Evolutionary conservation across 495 filamentous ascomycete genomes (phyloP).

Genomic region (Glarea lozoyensis): DNA sequence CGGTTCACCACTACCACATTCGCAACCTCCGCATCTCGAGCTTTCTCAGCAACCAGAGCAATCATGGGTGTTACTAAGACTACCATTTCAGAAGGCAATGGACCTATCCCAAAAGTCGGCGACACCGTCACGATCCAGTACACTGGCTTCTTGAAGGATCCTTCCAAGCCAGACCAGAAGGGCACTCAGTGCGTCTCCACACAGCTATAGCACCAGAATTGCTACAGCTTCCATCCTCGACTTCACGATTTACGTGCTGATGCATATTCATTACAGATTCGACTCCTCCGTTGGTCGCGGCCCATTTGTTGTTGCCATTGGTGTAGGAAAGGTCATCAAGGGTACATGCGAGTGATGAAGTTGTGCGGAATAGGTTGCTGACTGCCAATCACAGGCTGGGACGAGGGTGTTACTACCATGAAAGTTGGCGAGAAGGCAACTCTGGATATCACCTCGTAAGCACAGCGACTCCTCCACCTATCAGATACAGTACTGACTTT

Average conservation of each 20-base stretch:
- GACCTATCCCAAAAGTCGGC: conserved; percentile 46
- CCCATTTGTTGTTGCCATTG: conserved; percentile 60
- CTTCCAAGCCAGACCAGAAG: conserved; percentile 37
- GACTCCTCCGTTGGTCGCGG: conserved; percentile 63
- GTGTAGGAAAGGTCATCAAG: conserved; percentile 68
- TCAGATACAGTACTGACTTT: background rate
- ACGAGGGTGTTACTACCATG: conserved; percentile 75
- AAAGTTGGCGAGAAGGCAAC: conserved; percentile 71
- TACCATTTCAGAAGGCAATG: conserved; percentile 30
- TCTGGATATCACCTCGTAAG: conserved; percentile 68
- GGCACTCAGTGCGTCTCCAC: conserved; percentile 32
- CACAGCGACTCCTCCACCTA: background rate
- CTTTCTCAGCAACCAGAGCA: conserved; percentile 17
- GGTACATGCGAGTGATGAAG: conserved; percentile 36
- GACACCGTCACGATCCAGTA: conserved; percentile 74
- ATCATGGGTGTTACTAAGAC: conserved; percentile 45
- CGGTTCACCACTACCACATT: conserved; percentile 2
- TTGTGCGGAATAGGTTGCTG: background rate
- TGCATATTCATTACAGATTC: conserved; percentile 44
- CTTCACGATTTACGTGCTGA: conserved; percentile 4
- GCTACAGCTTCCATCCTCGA: background rate
- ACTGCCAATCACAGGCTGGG: conserved; percentile 56
- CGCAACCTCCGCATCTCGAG: conserved; percentile 4
- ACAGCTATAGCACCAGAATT: background rate
- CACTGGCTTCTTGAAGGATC: conserved; percentile 71